A percentile compares a stretch with the other conserved stretches of the same genome.
phyloP scores from a whole-genome alignment of 2,329 filamentous ascomycete genomes.

The Cadophora luteo-olivacea region DNA sequence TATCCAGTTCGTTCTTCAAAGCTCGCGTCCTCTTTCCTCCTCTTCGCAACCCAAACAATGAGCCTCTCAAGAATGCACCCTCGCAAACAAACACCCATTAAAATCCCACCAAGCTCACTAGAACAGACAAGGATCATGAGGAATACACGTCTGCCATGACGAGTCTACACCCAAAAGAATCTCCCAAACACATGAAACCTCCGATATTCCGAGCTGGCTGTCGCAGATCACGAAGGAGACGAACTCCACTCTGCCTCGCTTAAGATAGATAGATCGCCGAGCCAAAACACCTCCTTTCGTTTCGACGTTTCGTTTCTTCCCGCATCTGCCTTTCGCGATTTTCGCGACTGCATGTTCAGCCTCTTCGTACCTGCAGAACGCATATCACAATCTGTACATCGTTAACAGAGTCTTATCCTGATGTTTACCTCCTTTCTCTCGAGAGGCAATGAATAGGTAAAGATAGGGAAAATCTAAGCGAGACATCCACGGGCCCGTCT shows the following conservation, averaged over 20 bases:
- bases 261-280: constrained; percentile 3
- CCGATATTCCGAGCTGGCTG: not conserved
- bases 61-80: not conserved
- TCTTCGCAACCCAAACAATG: not conserved
- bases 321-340: not conserved
- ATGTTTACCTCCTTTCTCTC: not conserved
- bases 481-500: not conserved
- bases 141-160: not conserved
- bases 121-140: not conserved
- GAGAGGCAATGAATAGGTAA: not conserved
- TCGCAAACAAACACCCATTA: not conserved
- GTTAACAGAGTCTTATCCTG: not conserved
- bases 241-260: constrained; percentile 1
- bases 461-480: not conserved
- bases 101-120: not conserved
- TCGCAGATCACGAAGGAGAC: constrained; percentile 14
- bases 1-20: not conserved
- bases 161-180: not conserved
- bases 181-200: constrained; percentile 11
- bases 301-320: constrained; percentile 13
- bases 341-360: not conserved
- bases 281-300: constrained; percentile 9
- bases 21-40: constrained; percentile 9
- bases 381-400: not conserved
- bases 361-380: not conserved